These are phyloP conservation scores for Amaranthus palmeri DNA, from an alignment of 148 eudicot species.

Conservation along the genomic window DNA sequence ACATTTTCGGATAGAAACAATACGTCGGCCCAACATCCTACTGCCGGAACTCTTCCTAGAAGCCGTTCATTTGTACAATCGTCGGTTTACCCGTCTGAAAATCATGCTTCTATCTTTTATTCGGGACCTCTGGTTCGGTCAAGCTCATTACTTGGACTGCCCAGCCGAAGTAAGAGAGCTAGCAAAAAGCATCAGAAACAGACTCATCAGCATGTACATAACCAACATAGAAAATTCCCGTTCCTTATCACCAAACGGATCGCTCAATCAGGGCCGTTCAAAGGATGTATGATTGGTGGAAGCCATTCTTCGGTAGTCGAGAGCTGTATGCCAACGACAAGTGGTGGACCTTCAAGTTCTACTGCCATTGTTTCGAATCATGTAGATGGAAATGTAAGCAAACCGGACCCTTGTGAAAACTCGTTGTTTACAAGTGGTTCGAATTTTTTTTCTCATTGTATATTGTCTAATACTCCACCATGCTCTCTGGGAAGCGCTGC, in stretches of 20 bases:
- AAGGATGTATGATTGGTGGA: conserved; percentile 63
- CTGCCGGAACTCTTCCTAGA: conserved; percentile 39
- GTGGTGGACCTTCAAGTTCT: conserved; percentile 32
- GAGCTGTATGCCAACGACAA: conserved; percentile 35
- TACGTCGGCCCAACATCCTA: conserved; percentile 16
- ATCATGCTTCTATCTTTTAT: conserved; percentile 35
- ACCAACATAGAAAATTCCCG: conserved; percentile 30
- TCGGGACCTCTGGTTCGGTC: conserved; percentile 58
- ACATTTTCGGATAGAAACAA: conserved; percentile 29
- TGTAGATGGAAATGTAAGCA: conserved; percentile 13
- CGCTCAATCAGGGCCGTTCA: conserved; percentile 55
- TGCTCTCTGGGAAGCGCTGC: conserved; percentile 68
- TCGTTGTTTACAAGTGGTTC: conserved; percentile 19
- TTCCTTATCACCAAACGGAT: conserved; percentile 38
- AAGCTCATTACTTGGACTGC: conserved; percentile 51
- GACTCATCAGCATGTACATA: conserved; percentile 23
- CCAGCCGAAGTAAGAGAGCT: conserved; percentile 35
- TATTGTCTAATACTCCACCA: conserved; percentile 40
- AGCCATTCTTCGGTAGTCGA: conserved; percentile 54
- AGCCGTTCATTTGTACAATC: conserved; percentile 57
- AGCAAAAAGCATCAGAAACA: conserved; percentile 35
- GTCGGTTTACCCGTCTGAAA: conserved; percentile 56
- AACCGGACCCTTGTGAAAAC: conserved; percentile 13
- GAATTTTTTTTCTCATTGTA: conserved; percentile 41
- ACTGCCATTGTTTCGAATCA: conserved; percentile 18